Conservation (phyloP, 2,329 filamentous ascomycete genomes). For the Ceratocystis huliohia region DNA sequence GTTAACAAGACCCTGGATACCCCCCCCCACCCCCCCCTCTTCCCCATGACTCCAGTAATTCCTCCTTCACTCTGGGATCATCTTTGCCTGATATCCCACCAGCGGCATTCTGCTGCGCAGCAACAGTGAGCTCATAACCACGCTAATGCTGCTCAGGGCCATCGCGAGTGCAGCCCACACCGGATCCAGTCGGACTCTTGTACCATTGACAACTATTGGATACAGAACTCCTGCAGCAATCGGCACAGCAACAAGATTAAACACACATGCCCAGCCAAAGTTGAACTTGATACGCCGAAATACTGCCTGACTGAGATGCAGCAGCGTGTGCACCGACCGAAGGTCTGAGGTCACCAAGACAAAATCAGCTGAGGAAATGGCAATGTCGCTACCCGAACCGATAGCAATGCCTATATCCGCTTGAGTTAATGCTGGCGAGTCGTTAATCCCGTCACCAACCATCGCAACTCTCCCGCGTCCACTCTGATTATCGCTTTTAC, state of each 20-base stretch:
- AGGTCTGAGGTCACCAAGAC: conserved; percentile 66
- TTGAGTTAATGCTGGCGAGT: conserved; percentile 65
- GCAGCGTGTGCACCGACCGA: conserved; percentile 55
- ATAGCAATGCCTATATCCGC: conserved; percentile 79
- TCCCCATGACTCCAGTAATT: not conserved
- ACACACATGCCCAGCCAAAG: conserved; percentile 73
- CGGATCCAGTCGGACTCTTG: conserved; percentile 55
- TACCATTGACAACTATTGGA: conserved; percentile 36
- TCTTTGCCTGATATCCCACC: conserved; percentile 34
- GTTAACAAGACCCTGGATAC: too few relatives aligned
- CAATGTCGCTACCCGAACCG: conserved; percentile 71
- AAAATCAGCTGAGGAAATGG: conserved; percentile 68
- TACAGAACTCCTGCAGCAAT: conserved; percentile 72
- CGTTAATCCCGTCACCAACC: conserved; percentile 83
- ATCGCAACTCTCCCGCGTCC: conserved; percentile 54
- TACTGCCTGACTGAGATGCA: conserved; percentile 57
- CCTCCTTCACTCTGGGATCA: conserved; percentile 21
- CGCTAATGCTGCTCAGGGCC: conserved; percentile 83
- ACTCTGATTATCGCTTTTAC: conserved; percentile 22
- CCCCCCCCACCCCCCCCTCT: not conserved
- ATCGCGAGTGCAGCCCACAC: conserved; percentile 87
- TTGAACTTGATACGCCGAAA: conserved; percentile 73
- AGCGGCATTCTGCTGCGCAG: conserved; percentile 42
- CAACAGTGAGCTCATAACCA: conserved; percentile 68
- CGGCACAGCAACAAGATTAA: conserved; percentile 67